Evolutionary conservation across 805 yeast species (phyloP).

Genomic region (Candida montana): DNA sequence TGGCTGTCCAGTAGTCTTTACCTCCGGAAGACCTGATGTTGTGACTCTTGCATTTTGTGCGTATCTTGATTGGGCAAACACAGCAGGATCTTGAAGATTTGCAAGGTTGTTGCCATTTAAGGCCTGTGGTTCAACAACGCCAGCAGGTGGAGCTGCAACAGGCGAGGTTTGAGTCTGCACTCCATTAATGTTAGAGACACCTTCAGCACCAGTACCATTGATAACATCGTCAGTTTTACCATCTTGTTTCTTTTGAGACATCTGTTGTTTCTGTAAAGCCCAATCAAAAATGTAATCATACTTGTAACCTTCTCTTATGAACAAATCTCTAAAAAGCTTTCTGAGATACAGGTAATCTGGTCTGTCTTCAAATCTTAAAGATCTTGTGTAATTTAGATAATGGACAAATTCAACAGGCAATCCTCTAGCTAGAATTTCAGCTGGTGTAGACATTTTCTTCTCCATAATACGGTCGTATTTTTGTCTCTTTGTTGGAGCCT

Average conservation of each 20-base stretch:
- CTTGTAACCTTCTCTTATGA: constrained; percentile 79
- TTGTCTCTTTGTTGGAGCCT: constrained; percentile 95
- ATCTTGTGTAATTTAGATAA: constrained; percentile 83
- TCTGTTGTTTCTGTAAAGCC: constrained; percentile 80
- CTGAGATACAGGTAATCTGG: constrained; percentile 92
- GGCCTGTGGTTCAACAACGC: neutral
- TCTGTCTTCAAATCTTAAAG: constrained; percentile 89
- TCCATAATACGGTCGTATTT: constrained; percentile 96
- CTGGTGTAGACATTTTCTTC: constrained; percentile 85
- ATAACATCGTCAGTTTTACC: constrained; percentile 4
- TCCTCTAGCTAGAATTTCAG: constrained; percentile 83
- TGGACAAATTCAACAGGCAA: constrained; percentile 84
- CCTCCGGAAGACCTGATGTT: neutral
- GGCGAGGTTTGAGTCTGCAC: too few relatives aligned
- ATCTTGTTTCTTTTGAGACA: constrained; percentile 28
- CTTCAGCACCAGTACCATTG: too few relatives aligned
- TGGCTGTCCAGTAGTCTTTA: too few relatives aligned
- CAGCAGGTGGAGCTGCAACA: too few relatives aligned
- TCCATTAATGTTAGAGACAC: neutral
- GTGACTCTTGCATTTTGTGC: neutral
- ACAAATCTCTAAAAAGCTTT: constrained; percentile 82
- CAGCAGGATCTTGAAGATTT: neutral
- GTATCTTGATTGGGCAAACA: neutral
- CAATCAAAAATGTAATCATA: constrained; percentile 96
- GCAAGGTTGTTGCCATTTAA: neutral